Evolutionary conservation across 495 filamentous ascomycete species (phyloP), one percentile per base, ranked within the genome.

Genomic region (Physcia stellaris): DNA sequence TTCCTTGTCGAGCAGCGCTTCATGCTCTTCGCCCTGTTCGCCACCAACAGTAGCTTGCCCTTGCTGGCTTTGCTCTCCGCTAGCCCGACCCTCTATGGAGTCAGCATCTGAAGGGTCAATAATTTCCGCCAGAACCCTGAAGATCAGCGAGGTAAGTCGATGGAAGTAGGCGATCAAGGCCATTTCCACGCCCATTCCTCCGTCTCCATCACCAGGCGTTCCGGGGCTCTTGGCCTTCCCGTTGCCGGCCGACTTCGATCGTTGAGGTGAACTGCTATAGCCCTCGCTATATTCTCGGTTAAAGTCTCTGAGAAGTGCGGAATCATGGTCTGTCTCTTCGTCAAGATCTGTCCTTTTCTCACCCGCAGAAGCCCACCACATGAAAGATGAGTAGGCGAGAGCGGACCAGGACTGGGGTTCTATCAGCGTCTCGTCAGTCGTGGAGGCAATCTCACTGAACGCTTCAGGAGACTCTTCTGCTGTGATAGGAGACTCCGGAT

Each of bases 301-400:
- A 56, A 70, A 29, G 53, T 55, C 15, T 28, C 37, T 36, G 11
- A 53, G 40, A n/a, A 53, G 31, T 4, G 50, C 43, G 19, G 50
- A 37, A 37, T 66, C 66, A 18, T 62, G 52, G 10, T 56, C 49
- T 19, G 50, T 50, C 27, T 52, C 54, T 9, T 57, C 50, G 9
- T 59, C 57, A 12, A 56, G 42, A 31, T 52, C 46, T 17, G 73
- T 69, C 2, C 77, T 68, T 54, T 82, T 75, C 57, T 96, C 90
- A 33, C 90, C 90, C 1, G 90, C 90, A 1, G 84, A 87, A 0
- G 90, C 90, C 90, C 90, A 98, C 88, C 88, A 98, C 62, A 95
- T 87, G 64, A 95, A 94, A 3, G 81, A 79, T 19, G 71, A 75
- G 53, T 95, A 96, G 6, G 87, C 87, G 10, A 94, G 70, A 5